phyloP scores from a whole-genome alignment of 352 stramenopile species.

The Phytophthora fragariae region DNA sequence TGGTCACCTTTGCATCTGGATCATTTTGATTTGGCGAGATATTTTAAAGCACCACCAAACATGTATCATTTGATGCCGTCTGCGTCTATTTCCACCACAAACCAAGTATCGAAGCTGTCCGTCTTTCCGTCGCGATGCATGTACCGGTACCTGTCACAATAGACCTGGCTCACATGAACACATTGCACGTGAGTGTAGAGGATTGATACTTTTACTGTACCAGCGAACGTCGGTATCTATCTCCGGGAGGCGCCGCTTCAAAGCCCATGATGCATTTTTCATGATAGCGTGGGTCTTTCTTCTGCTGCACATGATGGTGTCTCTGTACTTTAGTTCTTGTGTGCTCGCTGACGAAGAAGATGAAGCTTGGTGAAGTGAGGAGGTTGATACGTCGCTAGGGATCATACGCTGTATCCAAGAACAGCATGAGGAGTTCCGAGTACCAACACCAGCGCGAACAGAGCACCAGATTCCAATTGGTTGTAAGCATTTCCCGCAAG shows the following conservation, averaged over 20 bases:
- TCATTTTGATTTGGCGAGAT: background rate
- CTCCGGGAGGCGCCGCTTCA: background rate
- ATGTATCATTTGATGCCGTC: background rate
- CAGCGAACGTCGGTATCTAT: background rate
- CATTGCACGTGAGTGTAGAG: background rate
- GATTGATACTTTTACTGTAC: too few species aligned
- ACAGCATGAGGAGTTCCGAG: constrained; percentile 30
- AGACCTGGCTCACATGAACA: constrained; percentile 10
- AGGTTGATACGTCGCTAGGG: constrained; percentile 22
- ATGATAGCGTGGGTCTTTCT: constrained; percentile 44
- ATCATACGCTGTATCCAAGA: constrained; percentile 30
- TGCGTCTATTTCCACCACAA: constrained; percentile 1
- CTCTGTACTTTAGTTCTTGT: constrained; percentile 48
- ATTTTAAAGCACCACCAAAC: background rate
- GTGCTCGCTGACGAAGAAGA: constrained; percentile 34
- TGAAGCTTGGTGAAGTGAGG: constrained; percentile 29
- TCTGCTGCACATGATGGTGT: constrained; percentile 43
- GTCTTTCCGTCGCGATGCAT: background rate
- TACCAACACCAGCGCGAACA: constrained; percentile 21
- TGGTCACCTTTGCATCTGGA: too few species aligned
- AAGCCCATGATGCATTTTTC: constrained; percentile 31
- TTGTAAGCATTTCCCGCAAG: background rate
- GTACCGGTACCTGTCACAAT: background rate
- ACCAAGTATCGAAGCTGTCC: background rate
- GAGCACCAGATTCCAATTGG: background rate